phyloP scores from a whole-genome alignment of 768 basidiomycete genomes.

The Trametes punicea region DNA sequence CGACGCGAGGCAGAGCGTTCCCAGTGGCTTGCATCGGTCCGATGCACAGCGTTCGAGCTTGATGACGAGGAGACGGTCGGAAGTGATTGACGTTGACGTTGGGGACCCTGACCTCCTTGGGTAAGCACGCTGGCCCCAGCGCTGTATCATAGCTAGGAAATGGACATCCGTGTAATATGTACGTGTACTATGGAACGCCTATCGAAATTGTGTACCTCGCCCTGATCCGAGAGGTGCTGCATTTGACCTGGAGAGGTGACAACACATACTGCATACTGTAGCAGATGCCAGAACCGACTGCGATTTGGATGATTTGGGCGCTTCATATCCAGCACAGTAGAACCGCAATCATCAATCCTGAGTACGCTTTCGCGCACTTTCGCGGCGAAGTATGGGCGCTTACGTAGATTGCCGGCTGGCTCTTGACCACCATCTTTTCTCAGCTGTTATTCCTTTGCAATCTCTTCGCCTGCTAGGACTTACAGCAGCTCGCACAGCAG shows the following conservation, averaged over 20 bases:
- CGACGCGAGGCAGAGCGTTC: constrained; percentile 41
- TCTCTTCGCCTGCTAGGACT: neutral
- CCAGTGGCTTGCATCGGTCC: constrained; percentile 46
- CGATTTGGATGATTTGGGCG: too few relatives aligned
- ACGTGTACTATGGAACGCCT: neutral
- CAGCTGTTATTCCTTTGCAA: neutral
- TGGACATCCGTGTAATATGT: neutral
- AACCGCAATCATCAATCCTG: neutral
- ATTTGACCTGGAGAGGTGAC: neutral
- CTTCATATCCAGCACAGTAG: neutral
- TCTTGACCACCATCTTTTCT: constrained; percentile 10
- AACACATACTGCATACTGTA: neutral
- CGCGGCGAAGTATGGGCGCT: neutral
- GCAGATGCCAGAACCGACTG: neutral
- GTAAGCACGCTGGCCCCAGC: neutral
- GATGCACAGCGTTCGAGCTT: constrained; percentile 45
- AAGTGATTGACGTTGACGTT: neutral
- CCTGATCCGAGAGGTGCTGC: neutral
- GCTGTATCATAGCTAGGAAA: neutral
- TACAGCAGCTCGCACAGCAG: neutral
- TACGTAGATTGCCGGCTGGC: neutral
- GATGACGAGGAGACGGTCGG: constrained; percentile 16
- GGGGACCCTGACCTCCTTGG: neutral
- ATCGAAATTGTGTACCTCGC: neutral
- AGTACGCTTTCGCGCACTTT: neutral